A percentile compares a stretch with the other conserved stretches of the same genome.
These are phyloP conservation scores for Russula virescens DNA, from an alignment of 768 basidiomycete genomes.

Conservation along the genomic window DNA sequence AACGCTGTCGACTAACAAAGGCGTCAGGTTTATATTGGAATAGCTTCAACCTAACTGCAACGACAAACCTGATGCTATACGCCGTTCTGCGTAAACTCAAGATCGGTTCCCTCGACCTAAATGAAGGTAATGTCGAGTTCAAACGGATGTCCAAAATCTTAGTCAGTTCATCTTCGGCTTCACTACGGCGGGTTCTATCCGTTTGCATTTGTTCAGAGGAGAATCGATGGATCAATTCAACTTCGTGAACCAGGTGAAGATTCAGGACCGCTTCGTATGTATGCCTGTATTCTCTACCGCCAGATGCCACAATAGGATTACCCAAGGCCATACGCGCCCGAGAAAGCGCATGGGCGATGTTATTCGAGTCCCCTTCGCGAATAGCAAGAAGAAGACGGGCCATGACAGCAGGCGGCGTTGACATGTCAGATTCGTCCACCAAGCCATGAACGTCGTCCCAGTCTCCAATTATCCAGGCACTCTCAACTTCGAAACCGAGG, in stretches of 20 bases:
- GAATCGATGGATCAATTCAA: constrained; percentile 58
- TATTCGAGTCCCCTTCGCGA: constrained; percentile 45
- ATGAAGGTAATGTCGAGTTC: constrained; percentile 76
- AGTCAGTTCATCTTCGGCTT: constrained; percentile 41
- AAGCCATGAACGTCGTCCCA: constrained; percentile 77
- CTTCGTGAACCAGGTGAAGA: constrained; percentile 81
- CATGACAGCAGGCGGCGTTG: constrained; percentile 61
- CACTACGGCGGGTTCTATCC: constrained; percentile 32
- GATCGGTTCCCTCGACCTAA: constrained; percentile 81
- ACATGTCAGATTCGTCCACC: constrained; percentile 43
- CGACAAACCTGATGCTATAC: constrained; percentile 52
- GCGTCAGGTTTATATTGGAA: neutral
- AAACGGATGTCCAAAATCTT: constrained; percentile 57
- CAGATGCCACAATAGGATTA: constrained; percentile 73
- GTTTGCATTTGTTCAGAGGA: constrained; percentile 36
- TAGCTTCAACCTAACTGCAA: neutral
- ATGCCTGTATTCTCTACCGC: constrained; percentile 73
- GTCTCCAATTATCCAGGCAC: constrained; percentile 93
- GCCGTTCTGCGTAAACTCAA: constrained; percentile 86
- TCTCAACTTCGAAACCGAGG: constrained; percentile 83
- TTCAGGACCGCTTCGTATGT: constrained; percentile 83
- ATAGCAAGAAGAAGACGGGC: constrained; percentile 79
- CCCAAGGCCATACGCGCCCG: constrained; percentile 72
- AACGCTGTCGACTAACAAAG: constrained; percentile 12
- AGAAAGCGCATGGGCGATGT: constrained; percentile 47